These are phyloP conservation scores for Knoxdaviesia proteae DNA, from an alignment of 2,329 filamentous ascomycete genomes.

Conservation along the genomic window DNA sequence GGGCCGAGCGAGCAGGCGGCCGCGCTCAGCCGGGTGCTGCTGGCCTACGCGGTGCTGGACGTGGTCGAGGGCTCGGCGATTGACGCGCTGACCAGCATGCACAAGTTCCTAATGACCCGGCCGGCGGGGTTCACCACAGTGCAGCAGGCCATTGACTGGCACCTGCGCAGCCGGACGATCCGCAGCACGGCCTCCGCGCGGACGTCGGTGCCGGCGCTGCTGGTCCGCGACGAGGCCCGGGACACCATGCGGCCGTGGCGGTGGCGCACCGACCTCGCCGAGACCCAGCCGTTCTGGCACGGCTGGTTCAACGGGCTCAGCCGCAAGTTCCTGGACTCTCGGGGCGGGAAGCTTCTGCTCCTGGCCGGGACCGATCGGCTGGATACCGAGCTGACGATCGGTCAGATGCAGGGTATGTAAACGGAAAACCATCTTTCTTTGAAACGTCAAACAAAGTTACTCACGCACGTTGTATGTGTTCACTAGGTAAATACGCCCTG, in stretches of 20 bases:
- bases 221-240: conserved; percentile 26
- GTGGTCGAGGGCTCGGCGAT: conserved; percentile 93
- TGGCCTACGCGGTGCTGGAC: conserved; percentile 81
- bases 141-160: conserved; percentile 77
- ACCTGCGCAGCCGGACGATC: conserved; percentile 71
- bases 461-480: background rate
- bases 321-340: conserved; percentile 64
- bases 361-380: conserved; percentile 77
- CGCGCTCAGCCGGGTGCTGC: conserved; percentile 41
- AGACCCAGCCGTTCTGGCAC: conserved; percentile 82
- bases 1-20: conserved; percentile 16
- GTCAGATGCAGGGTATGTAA: conserved; percentile 71
- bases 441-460: background rate
- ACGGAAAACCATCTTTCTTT: background rate
- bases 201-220: conserved; percentile 65
- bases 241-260: conserved; percentile 34
- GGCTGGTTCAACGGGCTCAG: conserved; percentile 82
- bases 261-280: conserved; percentile 70
- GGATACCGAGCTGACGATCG: conserved; percentile 83
- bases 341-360: conserved; percentile 65
- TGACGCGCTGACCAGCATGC: conserved; percentile 87
- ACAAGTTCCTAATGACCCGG: conserved; percentile 66
- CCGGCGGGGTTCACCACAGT: conserved; percentile 61
- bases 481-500: conserved; percentile 69
- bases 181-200: conserved; percentile 67